Evolutionary conservation across 2,329 filamentous ascomycete species (phyloP).

Genomic region (Botryotinia convoluta): DNA sequence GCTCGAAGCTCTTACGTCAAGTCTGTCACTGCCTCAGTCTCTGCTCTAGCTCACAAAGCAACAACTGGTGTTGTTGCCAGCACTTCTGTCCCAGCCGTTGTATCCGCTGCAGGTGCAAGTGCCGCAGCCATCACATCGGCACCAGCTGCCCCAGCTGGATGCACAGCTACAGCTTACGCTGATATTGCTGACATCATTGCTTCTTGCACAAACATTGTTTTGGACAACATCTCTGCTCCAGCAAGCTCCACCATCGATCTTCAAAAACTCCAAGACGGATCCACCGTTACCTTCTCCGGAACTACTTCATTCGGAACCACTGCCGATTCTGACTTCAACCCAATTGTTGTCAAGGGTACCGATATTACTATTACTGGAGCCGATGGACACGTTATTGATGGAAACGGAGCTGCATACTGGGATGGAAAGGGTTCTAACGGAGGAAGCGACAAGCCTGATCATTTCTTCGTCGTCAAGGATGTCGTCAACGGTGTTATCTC

Average conservation of each 20-base stretch:
- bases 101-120: neutral
- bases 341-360: slow-evolving; percentile 46
- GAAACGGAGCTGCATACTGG: slow-evolving; percentile 50
- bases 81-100: neutral
- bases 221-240: slow-evolving; percentile 43
- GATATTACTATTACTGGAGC: slow-evolving; percentile 31
- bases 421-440: slow-evolving; percentile 58
- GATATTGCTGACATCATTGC: slow-evolving; percentile 41
- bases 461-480: slow-evolving; percentile 55
- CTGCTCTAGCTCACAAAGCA: neutral
- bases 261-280: slow-evolving; percentile 41
- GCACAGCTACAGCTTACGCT: slow-evolving; percentile 52
- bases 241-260: slow-evolving; percentile 43
- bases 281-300: slow-evolving; percentile 58
- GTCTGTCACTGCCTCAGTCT: neutral
- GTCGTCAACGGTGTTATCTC: slow-evolving; percentile 49
- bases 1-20: neutral
- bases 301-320: slow-evolving; percentile 64
- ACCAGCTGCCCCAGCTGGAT: slow-evolving; percentile 31
- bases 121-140: neutral
- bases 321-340: slow-evolving; percentile 58
- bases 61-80: neutral
- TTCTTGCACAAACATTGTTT: slow-evolving; percentile 44
- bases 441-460: slow-evolving; percentile 61
- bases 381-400: slow-evolving; percentile 47